Evolutionary conservation across 768 basidiomycete genomes (phyloP).

Genomic region (Suillus lakei): DNA sequence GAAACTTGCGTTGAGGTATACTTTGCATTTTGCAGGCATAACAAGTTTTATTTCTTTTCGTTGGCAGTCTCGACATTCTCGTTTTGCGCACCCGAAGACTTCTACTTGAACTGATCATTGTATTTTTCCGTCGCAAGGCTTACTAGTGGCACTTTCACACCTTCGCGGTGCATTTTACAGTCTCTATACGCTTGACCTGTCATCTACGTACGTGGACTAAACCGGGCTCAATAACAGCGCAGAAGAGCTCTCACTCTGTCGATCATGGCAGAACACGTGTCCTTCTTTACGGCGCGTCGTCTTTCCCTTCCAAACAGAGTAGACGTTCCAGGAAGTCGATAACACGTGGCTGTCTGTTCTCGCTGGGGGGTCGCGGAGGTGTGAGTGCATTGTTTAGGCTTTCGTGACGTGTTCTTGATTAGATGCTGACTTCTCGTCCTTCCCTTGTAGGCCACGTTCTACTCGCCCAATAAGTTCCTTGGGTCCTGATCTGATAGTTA

Average conservation of each 20-base stretch:
- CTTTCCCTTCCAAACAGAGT: conserved; percentile 61
- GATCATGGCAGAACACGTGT: conserved; percentile 59
- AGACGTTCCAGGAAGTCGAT: conserved; percentile 41
- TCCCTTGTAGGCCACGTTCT: conserved; percentile 8
- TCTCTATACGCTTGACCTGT: conserved; percentile 60
- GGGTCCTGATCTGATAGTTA: background rate
- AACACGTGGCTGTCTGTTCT: conserved; percentile 37
- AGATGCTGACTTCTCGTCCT: background rate
- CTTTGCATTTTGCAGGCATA: conserved; percentile 68
- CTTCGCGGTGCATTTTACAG: conserved; percentile 55
- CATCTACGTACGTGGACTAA: conserved; percentile 57
- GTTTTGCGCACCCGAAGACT: background rate
- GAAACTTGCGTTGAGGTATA: conserved; percentile 65
- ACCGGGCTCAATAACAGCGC: conserved; percentile 39
- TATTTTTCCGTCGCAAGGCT: conserved; percentile 47
- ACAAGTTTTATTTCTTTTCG: no score
- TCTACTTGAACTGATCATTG: no score
- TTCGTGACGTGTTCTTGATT: conserved; percentile 1
- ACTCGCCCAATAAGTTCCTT: conserved; percentile 11
- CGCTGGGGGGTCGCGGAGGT: conserved; percentile 1
- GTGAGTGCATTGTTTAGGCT: conserved; percentile 2
- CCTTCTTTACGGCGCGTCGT: conserved; percentile 55
- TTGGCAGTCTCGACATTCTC: no score
- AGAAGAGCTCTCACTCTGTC: conserved; percentile 58
- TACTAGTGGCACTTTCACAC: conserved; percentile 64